These are phyloP conservation scores for Tagetes erecta DNA, from an alignment of 129 eudicot species.

Conservation along the genomic window DNA sequence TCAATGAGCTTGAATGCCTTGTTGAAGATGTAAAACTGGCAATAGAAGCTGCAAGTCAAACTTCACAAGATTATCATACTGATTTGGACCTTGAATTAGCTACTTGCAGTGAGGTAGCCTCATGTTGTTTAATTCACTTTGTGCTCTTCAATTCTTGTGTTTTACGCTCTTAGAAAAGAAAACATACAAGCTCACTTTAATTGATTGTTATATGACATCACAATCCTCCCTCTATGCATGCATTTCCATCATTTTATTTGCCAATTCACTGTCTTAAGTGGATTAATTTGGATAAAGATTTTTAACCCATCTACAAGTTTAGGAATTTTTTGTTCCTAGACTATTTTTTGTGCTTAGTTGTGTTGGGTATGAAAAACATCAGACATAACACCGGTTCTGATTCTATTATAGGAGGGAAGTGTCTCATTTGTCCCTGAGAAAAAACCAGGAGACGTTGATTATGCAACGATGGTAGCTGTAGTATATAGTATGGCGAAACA, in stretches of 20 bases:
- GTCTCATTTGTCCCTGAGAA: slow-evolving; percentile 35
- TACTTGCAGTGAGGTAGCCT: slow-evolving; percentile 38
- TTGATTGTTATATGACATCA: slow-evolving; percentile 3
- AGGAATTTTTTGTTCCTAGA: not conserved
- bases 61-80: slow-evolving; percentile 28
- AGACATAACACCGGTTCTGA: not conserved
- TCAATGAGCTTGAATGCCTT: slow-evolving; percentile 62
- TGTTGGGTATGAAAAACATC: not conserved
- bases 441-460: slow-evolving; percentile 43
- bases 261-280: not conserved
- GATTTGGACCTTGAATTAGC: slow-evolving; percentile 18
- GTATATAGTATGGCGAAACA: slow-evolving; percentile 72
- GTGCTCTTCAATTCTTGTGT: not conserved
- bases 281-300: slow-evolving; percentile 3
- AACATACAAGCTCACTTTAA: not conserved
- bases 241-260: slow-evolving; percentile 2
- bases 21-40: slow-evolving; percentile 42
- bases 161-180: not conserved
- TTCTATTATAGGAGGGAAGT: slow-evolving; percentile 34
- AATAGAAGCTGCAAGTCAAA: slow-evolving; percentile 33
- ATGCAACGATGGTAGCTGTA: slow-evolving; percentile 60
- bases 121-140: not conserved
- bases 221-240: not conserved
- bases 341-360: not conserved
- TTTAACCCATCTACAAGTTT: not conserved